A percentile compares a stretch with the other conserved stretches of the same genome.
These are phyloP conservation scores for Syzygium oleosum DNA, from an alignment of 345 rosid genomes.

Conservation along the genomic window DNA sequence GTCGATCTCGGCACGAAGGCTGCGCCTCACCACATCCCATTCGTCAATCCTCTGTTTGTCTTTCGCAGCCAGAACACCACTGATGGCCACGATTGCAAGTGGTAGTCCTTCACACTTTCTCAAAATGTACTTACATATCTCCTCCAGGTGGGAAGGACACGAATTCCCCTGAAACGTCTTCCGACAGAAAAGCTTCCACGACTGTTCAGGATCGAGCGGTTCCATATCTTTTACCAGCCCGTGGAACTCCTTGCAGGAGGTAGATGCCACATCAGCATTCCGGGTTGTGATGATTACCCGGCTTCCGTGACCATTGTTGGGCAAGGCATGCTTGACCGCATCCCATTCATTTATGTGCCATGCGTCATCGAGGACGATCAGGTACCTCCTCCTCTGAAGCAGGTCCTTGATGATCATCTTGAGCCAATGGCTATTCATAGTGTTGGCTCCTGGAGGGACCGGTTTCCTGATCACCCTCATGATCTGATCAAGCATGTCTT, in stretches of 20 bases:
- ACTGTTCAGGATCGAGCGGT: slow-evolving; percentile 16
- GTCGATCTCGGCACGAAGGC: slow-evolving; percentile 24
- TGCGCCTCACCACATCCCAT: slow-evolving; percentile 23
- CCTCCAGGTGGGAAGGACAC: slow-evolving; percentile 24
- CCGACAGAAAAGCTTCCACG: slow-evolving; percentile 24
- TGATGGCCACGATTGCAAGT: slow-evolving; percentile 37
- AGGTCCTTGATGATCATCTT: slow-evolving; percentile 8
- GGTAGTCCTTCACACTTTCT: slow-evolving; percentile 33
- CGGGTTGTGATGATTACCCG: slow-evolving; percentile 27
- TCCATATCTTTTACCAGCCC: slow-evolving; percentile 13
- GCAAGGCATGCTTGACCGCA: slow-evolving; percentile 19
- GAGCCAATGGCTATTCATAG: slow-evolving; percentile 13
- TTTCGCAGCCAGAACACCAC: slow-evolving; percentile 31
- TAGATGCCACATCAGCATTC: slow-evolving; percentile 8
- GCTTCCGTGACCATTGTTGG: slow-evolving; percentile 15
- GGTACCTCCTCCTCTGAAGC: slow-evolving; percentile 17
- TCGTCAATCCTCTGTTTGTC: slow-evolving; percentile 15
- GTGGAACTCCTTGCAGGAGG: slow-evolving; percentile 8
- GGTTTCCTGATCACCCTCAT: slow-evolving; percentile 10
- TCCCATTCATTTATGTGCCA: slow-evolving; percentile 25
- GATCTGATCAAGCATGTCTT: slow-evolving; percentile 14
- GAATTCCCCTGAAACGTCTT: slow-evolving; percentile 20
- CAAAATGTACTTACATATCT: slow-evolving; percentile 17
- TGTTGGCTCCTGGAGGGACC: slow-evolving; percentile 16
- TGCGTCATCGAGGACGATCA: slow-evolving; percentile 23